Evolutionary conservation across 495 filamentous ascomycete genomes (phyloP).

Genomic region (Niebla homalea): DNA sequence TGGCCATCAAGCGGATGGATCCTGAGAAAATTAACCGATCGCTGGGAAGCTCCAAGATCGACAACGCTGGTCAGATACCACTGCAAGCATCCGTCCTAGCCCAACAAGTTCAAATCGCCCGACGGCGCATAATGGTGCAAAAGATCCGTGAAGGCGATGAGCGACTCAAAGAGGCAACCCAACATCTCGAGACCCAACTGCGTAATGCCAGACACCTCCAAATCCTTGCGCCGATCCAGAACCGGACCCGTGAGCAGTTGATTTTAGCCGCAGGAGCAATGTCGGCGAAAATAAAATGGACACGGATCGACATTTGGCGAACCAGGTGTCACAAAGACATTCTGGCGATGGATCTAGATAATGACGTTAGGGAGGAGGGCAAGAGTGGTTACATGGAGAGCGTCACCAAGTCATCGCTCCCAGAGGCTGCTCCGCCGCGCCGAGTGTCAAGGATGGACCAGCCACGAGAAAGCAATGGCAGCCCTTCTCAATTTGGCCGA

Average conservation of each 20-base stretch:
- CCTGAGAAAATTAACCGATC: conserved; percentile 41
- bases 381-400: not conserved
- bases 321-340: conserved; percentile 85
- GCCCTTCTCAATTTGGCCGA: conserved; percentile 12
- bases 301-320: conserved; percentile 84
- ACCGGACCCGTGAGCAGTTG: conserved; percentile 73
- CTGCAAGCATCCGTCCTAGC: conserved; percentile 69
- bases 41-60: conserved; percentile 54
- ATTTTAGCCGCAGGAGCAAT: conserved; percentile 73
- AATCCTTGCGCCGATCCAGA: conserved; percentile 76
- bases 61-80: conserved; percentile 49
- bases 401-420: conserved; percentile 10
- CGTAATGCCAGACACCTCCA: conserved; percentile 88
- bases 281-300: conserved; percentile 85
- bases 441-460: not conserved
- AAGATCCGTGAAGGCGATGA: conserved; percentile 78
- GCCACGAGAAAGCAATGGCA: not conserved
- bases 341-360: conserved; percentile 67
- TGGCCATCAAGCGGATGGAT: conserved; percentile 56
- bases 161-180: conserved; percentile 56
- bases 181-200: conserved; percentile 66
- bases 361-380: conserved; percentile 37
- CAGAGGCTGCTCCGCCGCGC: not conserved
- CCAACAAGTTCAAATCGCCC: conserved; percentile 66
- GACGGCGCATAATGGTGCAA: conserved; percentile 65